phyloP scores from a whole-genome alignment of 352 stramenopile genomes.

The Globisporangium acanthophoron region DNA sequence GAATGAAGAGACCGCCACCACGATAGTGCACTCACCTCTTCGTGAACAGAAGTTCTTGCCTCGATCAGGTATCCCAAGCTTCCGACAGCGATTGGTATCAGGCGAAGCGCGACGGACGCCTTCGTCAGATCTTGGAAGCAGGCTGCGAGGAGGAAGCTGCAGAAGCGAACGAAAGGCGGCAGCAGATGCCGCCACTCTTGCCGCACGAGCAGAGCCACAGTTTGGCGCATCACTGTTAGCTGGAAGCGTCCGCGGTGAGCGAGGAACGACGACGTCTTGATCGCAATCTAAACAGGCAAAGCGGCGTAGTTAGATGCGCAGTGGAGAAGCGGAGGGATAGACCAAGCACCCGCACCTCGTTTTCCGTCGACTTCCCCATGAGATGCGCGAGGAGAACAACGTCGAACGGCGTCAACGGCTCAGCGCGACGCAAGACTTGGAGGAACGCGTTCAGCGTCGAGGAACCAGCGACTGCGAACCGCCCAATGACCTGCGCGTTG shows the following conservation, averaged over 20 bases:
- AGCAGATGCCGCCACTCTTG: constrained; percentile 42
- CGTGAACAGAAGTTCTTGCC: constrained; percentile 29
- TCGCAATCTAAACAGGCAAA: constrained; percentile 22
- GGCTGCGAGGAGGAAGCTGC: constrained; percentile 41
- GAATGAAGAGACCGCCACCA: background rate
- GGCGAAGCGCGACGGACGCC: constrained; percentile 22
- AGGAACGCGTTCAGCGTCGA: constrained; percentile 40
- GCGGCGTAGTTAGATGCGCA: no score
- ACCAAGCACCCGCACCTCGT: constrained; percentile 29
- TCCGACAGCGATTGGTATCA: constrained; percentile 35
- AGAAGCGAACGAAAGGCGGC: constrained; percentile 44
- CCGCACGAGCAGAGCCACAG: constrained; percentile 22
- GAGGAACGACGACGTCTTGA: constrained; percentile 33
- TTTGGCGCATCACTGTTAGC: constrained; percentile 23
- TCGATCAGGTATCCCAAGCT: constrained; percentile 35
- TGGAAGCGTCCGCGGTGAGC: constrained; percentile 35
- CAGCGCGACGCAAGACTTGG: constrained; percentile 32
- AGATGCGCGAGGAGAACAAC: constrained; percentile 55
- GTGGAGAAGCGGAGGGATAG: no score
- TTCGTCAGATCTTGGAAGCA: constrained; percentile 38
- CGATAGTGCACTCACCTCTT: constrained; percentile 38
- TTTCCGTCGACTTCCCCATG: constrained; percentile 57
- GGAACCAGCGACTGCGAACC: constrained; percentile 49
- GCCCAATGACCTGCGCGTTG: constrained; percentile 37
- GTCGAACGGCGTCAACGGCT: constrained; percentile 51